phyloP scores from a whole-genome alignment of 2,329 filamentous ascomycete species.

The Arthrocladium fulminans region DNA sequence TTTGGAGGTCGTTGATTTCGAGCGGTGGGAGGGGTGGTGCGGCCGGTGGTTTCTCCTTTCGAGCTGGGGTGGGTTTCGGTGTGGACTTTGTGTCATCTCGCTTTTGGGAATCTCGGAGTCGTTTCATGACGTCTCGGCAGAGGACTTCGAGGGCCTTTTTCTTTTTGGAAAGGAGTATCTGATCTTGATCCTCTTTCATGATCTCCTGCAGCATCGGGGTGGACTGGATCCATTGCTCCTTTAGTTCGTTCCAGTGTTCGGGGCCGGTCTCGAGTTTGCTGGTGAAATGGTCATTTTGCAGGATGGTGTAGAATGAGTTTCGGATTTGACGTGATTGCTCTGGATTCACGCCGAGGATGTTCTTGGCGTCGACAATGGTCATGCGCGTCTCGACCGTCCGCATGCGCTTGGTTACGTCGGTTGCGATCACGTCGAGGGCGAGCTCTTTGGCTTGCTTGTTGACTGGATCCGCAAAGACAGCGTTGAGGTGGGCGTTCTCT shows the following conservation, averaged over 20 bases:
- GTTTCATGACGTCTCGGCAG: constrained; percentile 68
- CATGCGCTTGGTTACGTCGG: constrained; percentile 73
- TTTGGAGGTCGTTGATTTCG: constrained; percentile 44
- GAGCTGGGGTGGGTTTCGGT: constrained; percentile 17
- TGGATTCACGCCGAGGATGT: constrained; percentile 58
- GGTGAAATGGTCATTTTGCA: constrained; percentile 58
- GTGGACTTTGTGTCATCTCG: constrained; percentile 28
- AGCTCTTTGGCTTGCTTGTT: constrained; percentile 55
- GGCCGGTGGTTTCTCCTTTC: constrained; percentile 24
- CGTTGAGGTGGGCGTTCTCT: constrained; percentile 55
- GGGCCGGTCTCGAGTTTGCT: constrained; percentile 65
- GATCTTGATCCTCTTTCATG: constrained; percentile 44
- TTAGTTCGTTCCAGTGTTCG: constrained; percentile 63
- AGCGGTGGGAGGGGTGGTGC: constrained; percentile 29
- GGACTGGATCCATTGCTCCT: constrained; percentile 56
- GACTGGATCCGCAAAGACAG: constrained; percentile 49
- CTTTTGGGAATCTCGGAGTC: constrained; percentile 58
- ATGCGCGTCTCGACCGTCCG: constrained; percentile 57
- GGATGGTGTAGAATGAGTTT: constrained; percentile 55
- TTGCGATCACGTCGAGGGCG: constrained; percentile 70
- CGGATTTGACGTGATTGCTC: constrained; percentile 59
- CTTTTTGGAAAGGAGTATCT: constrained; percentile 44
- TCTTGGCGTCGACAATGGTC: constrained; percentile 66
- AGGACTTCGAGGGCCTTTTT: constrained; percentile 60
- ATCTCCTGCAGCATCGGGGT: constrained; percentile 49